These are phyloP conservation scores for Fusarium albidum DNA, from an alignment of 2,329 filamentous ascomycete species.

Conservation along the genomic window DNA sequence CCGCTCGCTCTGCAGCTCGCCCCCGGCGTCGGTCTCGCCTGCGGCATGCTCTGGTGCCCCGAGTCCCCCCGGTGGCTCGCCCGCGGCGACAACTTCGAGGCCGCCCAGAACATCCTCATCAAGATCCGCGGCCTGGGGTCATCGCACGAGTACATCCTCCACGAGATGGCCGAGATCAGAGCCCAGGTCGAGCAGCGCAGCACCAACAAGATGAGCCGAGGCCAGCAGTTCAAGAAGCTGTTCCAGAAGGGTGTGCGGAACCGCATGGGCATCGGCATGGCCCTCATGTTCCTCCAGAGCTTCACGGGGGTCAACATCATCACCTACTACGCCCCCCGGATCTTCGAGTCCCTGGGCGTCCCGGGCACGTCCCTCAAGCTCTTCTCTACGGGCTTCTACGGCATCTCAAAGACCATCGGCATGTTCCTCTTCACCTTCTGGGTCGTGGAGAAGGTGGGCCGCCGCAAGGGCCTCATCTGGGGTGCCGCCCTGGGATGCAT, in stretches of 20 bases:
- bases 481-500: constrained; percentile 47
- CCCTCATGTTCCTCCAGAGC: constrained; percentile 57
- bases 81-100: constrained; percentile 64
- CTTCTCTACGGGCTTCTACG: constrained; percentile 52
- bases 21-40: constrained; percentile 61
- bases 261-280: constrained; percentile 54
- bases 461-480: constrained; percentile 56
- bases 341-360: constrained; percentile 50
- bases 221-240: constrained; percentile 44
- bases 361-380: constrained; percentile 43
- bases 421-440: constrained; percentile 52
- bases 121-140: constrained; percentile 46
- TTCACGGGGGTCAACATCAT: constrained; percentile 64
- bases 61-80: constrained; percentile 70
- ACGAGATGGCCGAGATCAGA: constrained; percentile 65
- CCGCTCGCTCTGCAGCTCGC: constrained; percentile 65
- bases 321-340: constrained; percentile 60
- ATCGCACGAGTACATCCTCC: constrained; percentile 48
- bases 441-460: constrained; percentile 57
- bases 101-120: constrained; percentile 44
- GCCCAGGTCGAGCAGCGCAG: constrained; percentile 61
- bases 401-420: constrained; percentile 48
- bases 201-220: constrained; percentile 41
- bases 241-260: constrained; percentile 47
- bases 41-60: constrained; percentile 64